A percentile compares a stretch with the other conserved stretches of the same genome.
Conservation (phyloP, 192 early-diverging fungal genomes). For the Kickxella alabastrina region DNA sequence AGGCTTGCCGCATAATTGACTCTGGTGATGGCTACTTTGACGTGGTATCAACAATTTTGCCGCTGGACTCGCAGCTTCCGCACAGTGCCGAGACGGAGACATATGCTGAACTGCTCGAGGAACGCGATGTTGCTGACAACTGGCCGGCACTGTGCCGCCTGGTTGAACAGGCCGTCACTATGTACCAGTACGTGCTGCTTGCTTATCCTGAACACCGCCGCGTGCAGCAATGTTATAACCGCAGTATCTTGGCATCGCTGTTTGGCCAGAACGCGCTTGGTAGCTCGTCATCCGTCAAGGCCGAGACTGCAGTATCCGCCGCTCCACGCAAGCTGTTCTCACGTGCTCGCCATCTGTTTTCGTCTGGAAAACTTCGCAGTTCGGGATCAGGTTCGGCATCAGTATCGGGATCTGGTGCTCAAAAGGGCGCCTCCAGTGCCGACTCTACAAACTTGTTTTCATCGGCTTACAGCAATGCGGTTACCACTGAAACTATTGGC, state of each 20-base stretch:
- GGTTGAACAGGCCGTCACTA: conserved; percentile 42
- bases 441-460: conserved; percentile 28
- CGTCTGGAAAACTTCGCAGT: conserved; percentile 23
- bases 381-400: background rate
- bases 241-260: conserved; percentile 48
- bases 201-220: conserved; percentile 48
- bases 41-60: conserved; percentile 36
- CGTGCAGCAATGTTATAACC: conserved; percentile 53
- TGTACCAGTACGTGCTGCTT: conserved; percentile 49
- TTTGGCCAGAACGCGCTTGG: conserved; percentile 51
- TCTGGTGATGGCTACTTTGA: conserved; percentile 46
- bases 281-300: conserved; percentile 40
- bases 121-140: conserved; percentile 42
- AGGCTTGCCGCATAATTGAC: conserved; percentile 44
- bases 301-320: conserved; percentile 29
- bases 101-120: conserved; percentile 48
- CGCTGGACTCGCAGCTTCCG: conserved; percentile 23
- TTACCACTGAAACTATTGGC: conserved; percentile 26
- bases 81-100: conserved; percentile 12
- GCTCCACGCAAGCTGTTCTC: conserved; percentile 49
- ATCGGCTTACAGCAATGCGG: conserved; percentile 42
- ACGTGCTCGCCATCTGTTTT: conserved; percentile 47
- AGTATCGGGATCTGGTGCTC: background rate
- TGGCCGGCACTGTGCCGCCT: conserved; percentile 46
- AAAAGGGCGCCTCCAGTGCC: conserved; percentile 7